These are phyloP conservation scores for Salix dunnii DNA, from an alignment of 345 rosid species.

Conservation along the genomic window DNA sequence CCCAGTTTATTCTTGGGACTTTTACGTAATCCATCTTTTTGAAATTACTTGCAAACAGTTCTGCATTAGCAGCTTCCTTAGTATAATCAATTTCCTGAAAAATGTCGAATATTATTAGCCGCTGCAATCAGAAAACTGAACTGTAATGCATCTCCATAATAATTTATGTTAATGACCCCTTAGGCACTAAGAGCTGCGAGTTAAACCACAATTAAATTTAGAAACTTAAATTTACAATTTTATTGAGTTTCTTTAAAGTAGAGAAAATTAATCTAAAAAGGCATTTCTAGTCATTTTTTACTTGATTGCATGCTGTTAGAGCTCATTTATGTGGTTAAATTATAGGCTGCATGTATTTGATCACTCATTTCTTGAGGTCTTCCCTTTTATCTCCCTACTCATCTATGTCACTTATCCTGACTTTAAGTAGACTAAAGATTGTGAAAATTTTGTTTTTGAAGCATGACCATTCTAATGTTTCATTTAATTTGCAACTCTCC, in stretches of 20 bases:
- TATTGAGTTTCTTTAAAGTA: not conserved
- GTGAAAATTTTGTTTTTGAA: not conserved
- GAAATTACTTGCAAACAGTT: constrained; percentile 85
- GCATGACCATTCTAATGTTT: not conserved
- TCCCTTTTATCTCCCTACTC: not conserved
- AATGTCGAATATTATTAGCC: constrained; percentile 15
- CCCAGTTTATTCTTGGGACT: constrained; percentile 83
- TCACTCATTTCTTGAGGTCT: not conserved
- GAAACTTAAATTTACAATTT: not conserved
- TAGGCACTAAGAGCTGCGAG: not conserved
- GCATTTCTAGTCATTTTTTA: not conserved
- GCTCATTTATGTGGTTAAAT: not conserved
- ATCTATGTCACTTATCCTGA: not conserved
- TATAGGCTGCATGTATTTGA: not conserved
- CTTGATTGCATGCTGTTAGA: not conserved
- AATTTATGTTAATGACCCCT: not conserved
- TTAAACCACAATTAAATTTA: not conserved
- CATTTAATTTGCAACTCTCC: not conserved
- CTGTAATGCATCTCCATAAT: not conserved
- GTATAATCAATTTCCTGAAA: constrained; percentile 96
- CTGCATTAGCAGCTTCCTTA: constrained; percentile 94
- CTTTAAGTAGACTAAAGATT: not conserved
- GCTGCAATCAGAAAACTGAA: not conserved
- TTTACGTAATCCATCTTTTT: constrained; percentile 74
- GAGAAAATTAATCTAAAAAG: not conserved